Evolutionary conservation across 306 rosid species (phyloP), one percentile per base, ranked within the genome.

Genomic region (Castanopsis chinensis): DNA sequence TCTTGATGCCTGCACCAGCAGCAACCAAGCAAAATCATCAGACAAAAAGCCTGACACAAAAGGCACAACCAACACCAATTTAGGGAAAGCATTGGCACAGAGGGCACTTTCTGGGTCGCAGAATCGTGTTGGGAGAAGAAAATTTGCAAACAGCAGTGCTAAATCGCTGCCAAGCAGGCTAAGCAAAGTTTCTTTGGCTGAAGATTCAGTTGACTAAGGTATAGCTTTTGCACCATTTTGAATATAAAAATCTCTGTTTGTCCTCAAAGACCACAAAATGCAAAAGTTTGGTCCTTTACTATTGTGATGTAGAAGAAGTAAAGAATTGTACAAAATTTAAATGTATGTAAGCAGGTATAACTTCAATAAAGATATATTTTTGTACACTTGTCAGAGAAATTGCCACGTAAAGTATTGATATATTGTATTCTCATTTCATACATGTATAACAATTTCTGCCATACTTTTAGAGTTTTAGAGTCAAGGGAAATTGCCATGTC

Each of bases 111-210:
- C 83, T 67, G 88, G 89, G 69, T 82, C 91, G 9, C 89, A 85
- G 71, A 89, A 65, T 33, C 79, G 79, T 71, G 85, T 72, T 28
- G 84, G 85, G 20, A 84, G 83, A 69, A 86, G 83, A 78, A 85
- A 82, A 78, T 17, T 6, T 32, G 61, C 80, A n/a, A 82, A 49
- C 72, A 82, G 76, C 76, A 68, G 59, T 71, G 68, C 41, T 19
- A 88, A 85, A 68, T 81, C 83, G 23, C 83, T 87, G 57, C 97
- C 93, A 5, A 90, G 97, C 82, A 90, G 98, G 80, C 78, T 91
- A 10, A 93, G 97, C 84, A 90, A 87, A 76, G 94, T 90, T 83
- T 90, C 94, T 19, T 65, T 90, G 75, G 89, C 85, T 82, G 94
- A 91, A 56, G 90, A 88, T 75, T 86, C 91, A 73, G 76, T 81